Evolutionary conservation across 495 filamentous ascomycete genomes (phyloP).

Genomic region (Tetracladium marchalianum): DNA sequence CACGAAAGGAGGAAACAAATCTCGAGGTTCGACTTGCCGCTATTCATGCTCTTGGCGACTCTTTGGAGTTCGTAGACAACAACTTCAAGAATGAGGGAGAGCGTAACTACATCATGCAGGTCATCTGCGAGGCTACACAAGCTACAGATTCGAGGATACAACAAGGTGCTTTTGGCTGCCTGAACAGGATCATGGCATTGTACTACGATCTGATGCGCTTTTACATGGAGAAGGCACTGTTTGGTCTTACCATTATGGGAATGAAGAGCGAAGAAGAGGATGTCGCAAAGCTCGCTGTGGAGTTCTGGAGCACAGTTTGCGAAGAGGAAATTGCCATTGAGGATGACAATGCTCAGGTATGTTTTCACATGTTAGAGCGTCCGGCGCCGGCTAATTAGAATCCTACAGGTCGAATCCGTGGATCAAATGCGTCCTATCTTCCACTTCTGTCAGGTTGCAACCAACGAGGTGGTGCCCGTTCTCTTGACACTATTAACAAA

Average conservation of each 20-base stretch:
- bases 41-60: conserved; percentile 88
- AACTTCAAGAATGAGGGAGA: conserved; percentile 99
- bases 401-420: conserved; percentile 52
- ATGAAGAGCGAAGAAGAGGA: conserved; percentile 98
- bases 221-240: conserved; percentile 99
- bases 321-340: conserved; percentile 97
- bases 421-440: conserved; percentile 79
- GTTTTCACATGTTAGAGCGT: conserved; percentile 13
- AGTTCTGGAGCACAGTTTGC: conserved; percentile 99
- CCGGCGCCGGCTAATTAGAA: conserved; percentile 4
- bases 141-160: conserved; percentile 81
- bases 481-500: conserved; percentile 81
- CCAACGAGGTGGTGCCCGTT: conserved; percentile 85
- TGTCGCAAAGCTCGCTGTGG: conserved; percentile 92
- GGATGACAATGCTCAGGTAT: conserved; percentile 85
- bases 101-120: conserved; percentile 99
- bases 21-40: conserved; percentile 82
- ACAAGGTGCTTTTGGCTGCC: conserved; percentile 87
- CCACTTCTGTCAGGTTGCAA: conserved; percentile 84
- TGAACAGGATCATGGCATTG: conserved; percentile 95
- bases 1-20: conserved; percentile 89
- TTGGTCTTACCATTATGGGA: conserved; percentile 94
- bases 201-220: conserved; percentile 99
- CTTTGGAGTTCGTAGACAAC: conserved; percentile 92
- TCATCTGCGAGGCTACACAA: conserved; percentile 97